A percentile compares a stretch with the other conserved stretches of the same genome.
Evolutionary conservation across 2,329 filamentous ascomycete species (phyloP).

Genomic region (Tolypocladium ophioglossoides): DNA sequence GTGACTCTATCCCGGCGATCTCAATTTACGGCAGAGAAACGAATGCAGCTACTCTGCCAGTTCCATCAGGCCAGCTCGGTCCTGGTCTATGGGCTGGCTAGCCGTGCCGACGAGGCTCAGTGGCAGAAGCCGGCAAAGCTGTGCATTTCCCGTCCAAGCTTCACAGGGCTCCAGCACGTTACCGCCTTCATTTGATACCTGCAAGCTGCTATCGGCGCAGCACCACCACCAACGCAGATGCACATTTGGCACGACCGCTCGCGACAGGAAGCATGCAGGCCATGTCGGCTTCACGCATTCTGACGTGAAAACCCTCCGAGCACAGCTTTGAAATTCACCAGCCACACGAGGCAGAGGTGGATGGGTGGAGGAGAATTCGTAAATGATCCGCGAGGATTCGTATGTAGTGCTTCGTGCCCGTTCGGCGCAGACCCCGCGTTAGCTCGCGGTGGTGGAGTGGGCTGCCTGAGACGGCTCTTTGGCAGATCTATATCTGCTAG

Average conservation of each 20-base stretch:
- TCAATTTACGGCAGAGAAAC: not conserved
- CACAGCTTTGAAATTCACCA: not conserved
- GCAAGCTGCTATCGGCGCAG: not conserved
- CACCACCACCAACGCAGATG: not conserved
- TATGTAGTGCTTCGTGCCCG: conserved; percentile 20
- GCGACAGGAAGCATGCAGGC: not conserved
- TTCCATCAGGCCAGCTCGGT: not conserved
- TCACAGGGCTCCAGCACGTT: not conserved
- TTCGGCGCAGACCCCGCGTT: not conserved
- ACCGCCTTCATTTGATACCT: not conserved
- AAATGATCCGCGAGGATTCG: conserved; percentile 25
- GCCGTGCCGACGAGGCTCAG: not conserved
- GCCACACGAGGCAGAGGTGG: not conserved
- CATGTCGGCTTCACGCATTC: not conserved
- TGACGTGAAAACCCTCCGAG: not conserved
- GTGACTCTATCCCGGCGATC: not conserved
- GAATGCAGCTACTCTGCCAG: not conserved
- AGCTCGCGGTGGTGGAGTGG: not conserved
- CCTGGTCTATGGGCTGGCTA: not conserved
- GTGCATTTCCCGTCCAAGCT: not conserved
- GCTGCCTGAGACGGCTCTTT: not conserved
- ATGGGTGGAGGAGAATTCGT: conserved; percentile 12
- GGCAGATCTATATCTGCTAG: not conserved
- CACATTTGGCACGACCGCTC: not conserved
- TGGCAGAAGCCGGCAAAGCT: not conserved